Base-by-base conservation (phyloP, 768 basidiomycete genomes). In the Mycena sanguinolenta region DNA sequence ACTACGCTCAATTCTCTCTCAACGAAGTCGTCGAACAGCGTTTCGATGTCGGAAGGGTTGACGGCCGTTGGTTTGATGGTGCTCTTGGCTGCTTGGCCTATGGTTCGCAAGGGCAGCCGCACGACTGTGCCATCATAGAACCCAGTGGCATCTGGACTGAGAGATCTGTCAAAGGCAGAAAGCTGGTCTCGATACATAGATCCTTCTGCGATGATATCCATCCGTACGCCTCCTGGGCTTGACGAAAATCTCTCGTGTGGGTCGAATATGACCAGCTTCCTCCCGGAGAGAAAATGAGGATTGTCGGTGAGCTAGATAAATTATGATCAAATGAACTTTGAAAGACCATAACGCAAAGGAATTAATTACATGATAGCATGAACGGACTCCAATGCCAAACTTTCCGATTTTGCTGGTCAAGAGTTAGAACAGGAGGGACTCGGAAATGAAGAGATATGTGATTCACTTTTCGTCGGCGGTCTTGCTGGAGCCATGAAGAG, bases 331-430 rank as follows among this genome's bases (percentile, higher is more conserved):
- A 28, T 9, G 16, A 19, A 38, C 14, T 25, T 34, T 23, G n/a
- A 14, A 19, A 38, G n/a, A 36, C n/a, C n/a, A n/a, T n/a, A n/a
- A n/a, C n/a, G 30, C 2, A 46, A 25, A 67, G 16, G 13, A 55
- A 36, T 21, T 39, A 67, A 14, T 10, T 68, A 79, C 80, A 61
- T 81, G 80, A 63, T 80, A 81, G 52, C 75, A 75, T 1, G 79
- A 74, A 2, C 79, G 75, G 32, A 79, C 77, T 3, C 80, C 80
- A n/a, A 80, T 67, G 5, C 78, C 79, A 52, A 79, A 79, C 61
- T 80, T 81, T 10, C 79, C 80, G 19, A 75, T 77, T 75, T 79
- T 78, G 7, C 79, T 79, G 2, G 25, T n/a, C 17, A 52, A 25
- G 23, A 36, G 30, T 67, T 10, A 60, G 66, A 55, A n/a, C n/a